Evolutionary conservation across 257 asterid genomes (phyloP).

Genomic region (Solanum neorickii): DNA sequence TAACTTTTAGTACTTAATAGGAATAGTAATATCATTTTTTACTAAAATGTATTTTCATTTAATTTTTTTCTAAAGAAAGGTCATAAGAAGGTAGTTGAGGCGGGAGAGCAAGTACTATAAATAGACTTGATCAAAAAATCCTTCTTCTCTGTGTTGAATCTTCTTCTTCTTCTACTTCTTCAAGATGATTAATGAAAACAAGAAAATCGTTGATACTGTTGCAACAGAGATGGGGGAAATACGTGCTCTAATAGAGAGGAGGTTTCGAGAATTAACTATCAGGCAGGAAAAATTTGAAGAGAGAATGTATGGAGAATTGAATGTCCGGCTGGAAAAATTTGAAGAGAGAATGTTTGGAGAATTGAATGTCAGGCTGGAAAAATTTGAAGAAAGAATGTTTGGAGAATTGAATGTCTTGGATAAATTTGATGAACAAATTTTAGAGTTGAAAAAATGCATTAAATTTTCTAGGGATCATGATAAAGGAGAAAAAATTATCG

Average conservation of each 20-base stretch:
- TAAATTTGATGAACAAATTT: background rate
- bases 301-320: background rate
- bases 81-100: background rate
- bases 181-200: background rate
- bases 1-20: background rate
- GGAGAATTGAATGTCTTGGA: background rate
- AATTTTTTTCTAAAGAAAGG: background rate
- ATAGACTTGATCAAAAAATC: background rate
- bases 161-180: background rate
- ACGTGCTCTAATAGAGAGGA: background rate
- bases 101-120: background rate
- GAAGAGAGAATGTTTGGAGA: background rate
- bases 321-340: background rate
- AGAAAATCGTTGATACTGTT: background rate
- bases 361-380: background rate
- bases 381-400: too few species aligned
- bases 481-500: background rate
- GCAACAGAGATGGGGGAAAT: background rate
- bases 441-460: background rate
- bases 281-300: too few species aligned
- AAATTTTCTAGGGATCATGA: background rate
- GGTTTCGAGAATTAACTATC: too few species aligned
- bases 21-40: background rate
- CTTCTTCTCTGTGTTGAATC: background rate
- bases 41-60: background rate